These are phyloP conservation scores for Hura crepitans DNA, from an alignment of 441 rosid genomes.

Conservation along the genomic window DNA sequence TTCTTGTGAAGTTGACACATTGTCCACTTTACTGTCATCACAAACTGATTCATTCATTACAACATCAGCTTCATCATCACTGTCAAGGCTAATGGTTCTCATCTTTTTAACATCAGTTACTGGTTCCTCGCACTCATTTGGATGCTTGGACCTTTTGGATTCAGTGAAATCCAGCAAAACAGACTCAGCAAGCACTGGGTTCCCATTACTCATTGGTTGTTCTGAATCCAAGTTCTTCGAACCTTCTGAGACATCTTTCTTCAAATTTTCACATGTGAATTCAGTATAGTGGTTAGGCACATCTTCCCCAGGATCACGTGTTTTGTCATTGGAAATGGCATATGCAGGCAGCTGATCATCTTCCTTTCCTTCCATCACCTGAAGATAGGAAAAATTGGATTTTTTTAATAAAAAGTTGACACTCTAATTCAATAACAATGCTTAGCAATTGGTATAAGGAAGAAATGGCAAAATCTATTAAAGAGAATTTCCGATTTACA, in stretches of 20 bases:
- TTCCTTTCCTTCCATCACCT: constrained; percentile 36
- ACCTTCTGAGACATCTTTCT: constrained; percentile 35
- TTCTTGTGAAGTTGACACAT: constrained; percentile 30
- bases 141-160: constrained; percentile 40
- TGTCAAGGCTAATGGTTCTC: constrained; percentile 33
- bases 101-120: constrained; percentile 42
- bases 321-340: constrained; percentile 29
- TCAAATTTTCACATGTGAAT: constrained; percentile 27
- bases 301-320: constrained; percentile 33
- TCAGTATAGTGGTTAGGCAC: constrained; percentile 23
- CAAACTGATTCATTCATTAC: constrained; percentile 30
- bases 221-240: constrained; percentile 33
- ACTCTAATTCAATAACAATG: constrained; percentile 30
- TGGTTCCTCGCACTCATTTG: constrained; percentile 39
- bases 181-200: constrained; percentile 32
- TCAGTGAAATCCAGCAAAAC: constrained; percentile 30
- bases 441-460: constrained; percentile 7
- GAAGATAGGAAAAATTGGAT: constrained; percentile 24
- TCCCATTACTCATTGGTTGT: constrained; percentile 35
- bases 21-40: constrained; percentile 26
- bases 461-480: constrained; percentile 4
- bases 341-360: constrained; percentile 30
- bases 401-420: constrained; percentile 23
- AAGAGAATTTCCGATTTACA: background rate
- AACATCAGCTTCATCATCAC: constrained; percentile 46